Conservation (phyloP, 225 moss, liverwort and hornwort species). For the Straminergon stramineum region DNA sequence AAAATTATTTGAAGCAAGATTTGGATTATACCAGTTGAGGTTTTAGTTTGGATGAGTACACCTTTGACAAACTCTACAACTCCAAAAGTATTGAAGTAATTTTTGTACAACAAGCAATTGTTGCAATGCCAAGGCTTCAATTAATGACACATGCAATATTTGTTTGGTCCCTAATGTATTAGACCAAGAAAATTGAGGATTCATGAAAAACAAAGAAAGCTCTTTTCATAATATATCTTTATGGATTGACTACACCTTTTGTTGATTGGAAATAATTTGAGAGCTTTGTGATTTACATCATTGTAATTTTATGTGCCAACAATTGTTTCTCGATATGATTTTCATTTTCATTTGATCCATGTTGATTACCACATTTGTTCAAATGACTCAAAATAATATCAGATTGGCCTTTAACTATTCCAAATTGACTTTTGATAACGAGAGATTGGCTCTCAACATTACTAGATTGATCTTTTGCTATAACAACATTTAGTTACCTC, state of each 20-base stretch:
- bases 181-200: no score
- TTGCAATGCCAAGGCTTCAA: neutral
- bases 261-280: neutral
- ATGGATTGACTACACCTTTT: neutral
- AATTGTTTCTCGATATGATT: neutral
- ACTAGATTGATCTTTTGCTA: neutral
- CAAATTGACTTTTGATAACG: neutral
- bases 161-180: no score
- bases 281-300: neutral
- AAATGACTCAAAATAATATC: neutral
- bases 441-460: neutral
- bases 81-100: neutral
- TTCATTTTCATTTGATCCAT: neutral
- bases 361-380: neutral
- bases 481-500: neutral
- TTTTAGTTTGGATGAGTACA: neutral
- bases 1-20: neutral
- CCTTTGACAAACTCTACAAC: rapidly evolving
- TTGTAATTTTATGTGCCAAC: no score
- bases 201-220: neutral
- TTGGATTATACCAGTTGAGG: neutral
- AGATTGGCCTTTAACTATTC: neutral
- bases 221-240: no score
- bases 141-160: neutral
- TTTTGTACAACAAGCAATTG: neutral